Evolutionary conservation across 345 rosid species (phyloP).

Genomic region (Citrus cavaleriei): DNA sequence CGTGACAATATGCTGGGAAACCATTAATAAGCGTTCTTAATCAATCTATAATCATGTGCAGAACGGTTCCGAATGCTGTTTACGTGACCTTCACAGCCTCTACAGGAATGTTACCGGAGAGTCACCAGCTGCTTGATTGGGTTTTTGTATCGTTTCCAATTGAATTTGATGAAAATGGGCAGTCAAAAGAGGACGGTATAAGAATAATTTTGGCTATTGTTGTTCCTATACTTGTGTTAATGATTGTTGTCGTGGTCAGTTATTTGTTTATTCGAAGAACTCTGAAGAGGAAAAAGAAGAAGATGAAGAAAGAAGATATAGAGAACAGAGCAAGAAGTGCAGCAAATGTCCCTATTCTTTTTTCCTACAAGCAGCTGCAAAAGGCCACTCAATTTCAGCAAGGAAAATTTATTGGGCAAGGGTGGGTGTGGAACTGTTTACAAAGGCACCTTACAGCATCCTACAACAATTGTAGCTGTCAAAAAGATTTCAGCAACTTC

Average conservation of each 20-base stretch:
- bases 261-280: neutral
- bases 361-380: constrained; percentile 29
- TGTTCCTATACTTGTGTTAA: constrained; percentile 11
- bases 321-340: constrained; percentile 28
- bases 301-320: constrained; percentile 12
- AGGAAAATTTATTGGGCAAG: constrained; percentile 36
- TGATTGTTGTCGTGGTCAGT: neutral
- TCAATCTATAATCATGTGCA: constrained; percentile 27
- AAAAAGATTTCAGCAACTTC: constrained; percentile 41
- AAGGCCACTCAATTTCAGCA: constrained; percentile 38
- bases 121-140: constrained; percentile 30
- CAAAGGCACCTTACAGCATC: constrained; percentile 27
- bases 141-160: constrained; percentile 10
- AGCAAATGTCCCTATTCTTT: constrained; percentile 32
- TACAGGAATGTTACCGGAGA: constrained; percentile 25
- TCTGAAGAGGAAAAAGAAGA: constrained; percentile 6
- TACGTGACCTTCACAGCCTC: constrained; percentile 38
- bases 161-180: neutral
- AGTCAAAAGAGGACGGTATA: neutral
- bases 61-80: constrained; percentile 21
- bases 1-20: constrained; percentile 31
- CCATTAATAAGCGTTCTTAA: constrained; percentile 22
- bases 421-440: constrained; percentile 48
- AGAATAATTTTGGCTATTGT: constrained; percentile 12
- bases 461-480: constrained; percentile 29